Percentiles rank a stretch among this genome's conserved stretches.
Evolutionary conservation across 768 basidiomycete genomes (phyloP).

Genomic region (Leucocoprinus leucothites): DNA sequence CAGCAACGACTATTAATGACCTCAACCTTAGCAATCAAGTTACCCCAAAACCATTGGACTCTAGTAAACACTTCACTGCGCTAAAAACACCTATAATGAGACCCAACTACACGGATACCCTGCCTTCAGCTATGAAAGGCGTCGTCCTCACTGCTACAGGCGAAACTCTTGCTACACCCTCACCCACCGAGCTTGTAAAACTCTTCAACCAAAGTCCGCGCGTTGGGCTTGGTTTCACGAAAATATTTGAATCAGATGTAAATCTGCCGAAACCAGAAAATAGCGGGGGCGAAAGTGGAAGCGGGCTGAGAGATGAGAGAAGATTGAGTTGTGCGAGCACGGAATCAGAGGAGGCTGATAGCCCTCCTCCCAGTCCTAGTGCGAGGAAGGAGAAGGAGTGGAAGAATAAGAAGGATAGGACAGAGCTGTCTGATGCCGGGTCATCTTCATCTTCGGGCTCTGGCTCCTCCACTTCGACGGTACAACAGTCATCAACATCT

Average conservation of each 20-base stretch:
- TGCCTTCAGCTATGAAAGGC: conserved; percentile 67
- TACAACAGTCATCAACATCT: neutral
- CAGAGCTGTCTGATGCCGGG: neutral
- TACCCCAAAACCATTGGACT: conserved; percentile 1
- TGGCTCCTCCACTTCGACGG: conserved; percentile 4
- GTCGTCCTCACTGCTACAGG: conserved; percentile 80
- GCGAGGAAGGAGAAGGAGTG: conserved; percentile 40
- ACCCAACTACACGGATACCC: conserved; percentile 27
- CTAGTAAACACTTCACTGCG: conserved; percentile 23
- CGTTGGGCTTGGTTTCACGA: conserved; percentile 71
- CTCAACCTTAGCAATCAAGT: neutral
- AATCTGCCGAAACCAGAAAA: conserved; percentile 25
- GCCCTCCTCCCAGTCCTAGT: conserved; percentile 47
- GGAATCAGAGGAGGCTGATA: conserved; percentile 25
- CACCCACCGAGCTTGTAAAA: conserved; percentile 60
- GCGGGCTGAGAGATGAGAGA: neutral
- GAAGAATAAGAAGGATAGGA: conserved; percentile 20
- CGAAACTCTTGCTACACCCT: conserved; percentile 68
- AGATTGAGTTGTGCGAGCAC: conserved; percentile 23
- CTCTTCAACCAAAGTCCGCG: conserved; percentile 69
- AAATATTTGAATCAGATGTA: conserved; percentile 70
- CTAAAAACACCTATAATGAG: conserved; percentile 57
- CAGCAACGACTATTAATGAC: conserved; percentile 28
- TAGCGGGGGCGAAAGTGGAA: conserved; percentile 5
- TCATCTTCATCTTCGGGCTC: conserved; percentile 11